phyloP scores from a whole-genome alignment of 768 basidiomycete species.

The Termitomyces sp. region DNA sequence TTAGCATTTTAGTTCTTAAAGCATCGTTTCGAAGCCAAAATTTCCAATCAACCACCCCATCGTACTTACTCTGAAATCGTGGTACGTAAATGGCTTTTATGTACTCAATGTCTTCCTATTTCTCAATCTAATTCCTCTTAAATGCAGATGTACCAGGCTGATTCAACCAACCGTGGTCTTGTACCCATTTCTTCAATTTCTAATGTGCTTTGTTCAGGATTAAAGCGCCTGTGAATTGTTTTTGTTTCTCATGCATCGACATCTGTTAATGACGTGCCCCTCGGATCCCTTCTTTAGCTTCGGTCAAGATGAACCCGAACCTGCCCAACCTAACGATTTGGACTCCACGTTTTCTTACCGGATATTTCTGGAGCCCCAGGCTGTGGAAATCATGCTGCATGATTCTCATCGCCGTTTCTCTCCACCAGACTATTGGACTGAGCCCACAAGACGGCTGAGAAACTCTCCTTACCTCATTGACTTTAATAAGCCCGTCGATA shows the following conservation, averaged over 20 bases:
- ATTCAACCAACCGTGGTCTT: too few relatives aligned
- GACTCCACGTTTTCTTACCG: neutral
- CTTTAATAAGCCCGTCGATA: neutral
- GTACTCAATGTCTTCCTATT: too few relatives aligned
- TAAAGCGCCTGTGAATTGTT: neutral
- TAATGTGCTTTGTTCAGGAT: neutral
- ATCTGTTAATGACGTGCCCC: neutral
- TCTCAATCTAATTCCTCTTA: too few relatives aligned
- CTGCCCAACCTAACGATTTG: neutral
- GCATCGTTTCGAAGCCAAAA: too few relatives aligned
- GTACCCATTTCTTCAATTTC: too few relatives aligned
- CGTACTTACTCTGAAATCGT: too few relatives aligned
- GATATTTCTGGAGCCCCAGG: neutral
- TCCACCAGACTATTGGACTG: neutral
- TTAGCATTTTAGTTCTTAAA: too few relatives aligned
- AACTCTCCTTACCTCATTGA: neutral
- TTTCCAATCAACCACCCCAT: too few relatives aligned
- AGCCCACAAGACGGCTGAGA: neutral
- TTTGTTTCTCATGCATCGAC: neutral
- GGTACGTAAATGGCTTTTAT: too few relatives aligned
- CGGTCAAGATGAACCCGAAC: neutral
- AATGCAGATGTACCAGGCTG: too few relatives aligned
- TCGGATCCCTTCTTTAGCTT: neutral
- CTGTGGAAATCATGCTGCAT: neutral
- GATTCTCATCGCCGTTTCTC: neutral